Evolutionary conservation across 192 early-diverging fungal species (phyloP).

Genomic region (Gamsiella multidivaricata): DNA sequence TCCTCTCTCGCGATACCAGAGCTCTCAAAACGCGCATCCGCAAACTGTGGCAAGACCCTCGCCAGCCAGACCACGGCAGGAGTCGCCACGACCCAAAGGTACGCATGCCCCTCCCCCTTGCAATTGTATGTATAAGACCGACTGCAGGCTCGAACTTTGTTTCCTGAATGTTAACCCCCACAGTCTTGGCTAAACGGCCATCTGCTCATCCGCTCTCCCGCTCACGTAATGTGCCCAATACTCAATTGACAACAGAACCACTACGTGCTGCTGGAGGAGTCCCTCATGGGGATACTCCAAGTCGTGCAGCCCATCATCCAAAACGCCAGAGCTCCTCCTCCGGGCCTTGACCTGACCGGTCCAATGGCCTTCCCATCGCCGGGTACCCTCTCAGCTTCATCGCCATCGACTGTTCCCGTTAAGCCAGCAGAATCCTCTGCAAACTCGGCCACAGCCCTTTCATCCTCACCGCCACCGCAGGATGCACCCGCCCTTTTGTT

Average conservation of each 20-base stretch:
- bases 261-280: slow-evolving; percentile 42
- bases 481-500: background rate
- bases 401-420: background rate
- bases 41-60: slow-evolving; percentile 38
- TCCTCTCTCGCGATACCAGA: slow-evolving; percentile 21
- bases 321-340: slow-evolving; percentile 15
- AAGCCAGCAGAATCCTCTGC: slow-evolving; percentile 10
- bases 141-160: background rate
- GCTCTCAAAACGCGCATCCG: slow-evolving; percentile 29
- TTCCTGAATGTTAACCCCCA: too few species aligned
- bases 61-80: slow-evolving; percentile 2
- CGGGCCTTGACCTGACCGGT: background rate
- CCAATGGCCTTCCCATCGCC: background rate
- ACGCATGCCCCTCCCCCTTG: background rate
- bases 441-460: background rate
- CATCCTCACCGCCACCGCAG: slow-evolving; percentile 4
- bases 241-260: slow-evolving; percentile 21
- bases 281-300: slow-evolving; percentile 41
- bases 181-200: too few species aligned
- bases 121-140: background rate
- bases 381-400: background rate
- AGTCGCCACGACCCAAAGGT: slow-evolving; percentile 33
- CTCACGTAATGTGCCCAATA: background rate
- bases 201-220: too few species aligned
- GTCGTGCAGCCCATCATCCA: slow-evolving; percentile 44